Conservation (phyloP, 192 early-diverging fungal species). For the Chytriomyces hyalinus region DNA sequence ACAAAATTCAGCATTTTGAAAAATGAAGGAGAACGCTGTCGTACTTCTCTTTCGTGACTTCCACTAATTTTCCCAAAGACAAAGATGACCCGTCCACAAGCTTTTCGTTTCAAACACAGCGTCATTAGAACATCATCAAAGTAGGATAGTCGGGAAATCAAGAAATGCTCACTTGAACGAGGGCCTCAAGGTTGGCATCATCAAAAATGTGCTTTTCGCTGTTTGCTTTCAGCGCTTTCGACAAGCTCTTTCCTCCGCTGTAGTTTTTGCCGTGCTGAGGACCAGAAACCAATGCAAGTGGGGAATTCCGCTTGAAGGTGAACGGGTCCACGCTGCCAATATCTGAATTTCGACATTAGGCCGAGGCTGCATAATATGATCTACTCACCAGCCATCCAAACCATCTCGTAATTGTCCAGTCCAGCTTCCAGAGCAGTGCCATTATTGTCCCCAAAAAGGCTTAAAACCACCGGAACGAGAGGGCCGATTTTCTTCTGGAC, state of each 20-base stretch:
- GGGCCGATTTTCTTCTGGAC: conserved; percentile 23
- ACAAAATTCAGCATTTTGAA: background rate
- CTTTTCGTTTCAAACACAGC: background rate
- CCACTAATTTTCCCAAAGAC: conserved; percentile 8
- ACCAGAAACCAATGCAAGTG: background rate
- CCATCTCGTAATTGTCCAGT: background rate
- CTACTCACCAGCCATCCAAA: conserved; percentile 24
- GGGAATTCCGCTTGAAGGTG: background rate
- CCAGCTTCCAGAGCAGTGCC: background rate
- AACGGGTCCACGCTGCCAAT: conserved; percentile 15
- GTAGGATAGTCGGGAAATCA: background rate
- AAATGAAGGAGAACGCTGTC: background rate
- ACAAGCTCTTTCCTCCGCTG: background rate
- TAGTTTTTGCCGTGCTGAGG: background rate
- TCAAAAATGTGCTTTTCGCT: conserved; percentile 23
- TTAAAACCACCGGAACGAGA: conserved; percentile 23
- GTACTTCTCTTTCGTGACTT: conserved; percentile 9
- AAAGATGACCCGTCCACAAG: background rate
- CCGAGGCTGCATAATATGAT: background rate
- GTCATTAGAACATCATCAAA: background rate
- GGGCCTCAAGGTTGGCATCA: background rate
- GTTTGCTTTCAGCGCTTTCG: conserved; percentile 23
- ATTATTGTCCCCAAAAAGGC: conserved; percentile 1
- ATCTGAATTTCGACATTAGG: background rate
- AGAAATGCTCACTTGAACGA: conserved; percentile 5